Evolutionary conservation across 345 rosid species (phyloP).

Genomic region (Gossypium raimondii): DNA sequence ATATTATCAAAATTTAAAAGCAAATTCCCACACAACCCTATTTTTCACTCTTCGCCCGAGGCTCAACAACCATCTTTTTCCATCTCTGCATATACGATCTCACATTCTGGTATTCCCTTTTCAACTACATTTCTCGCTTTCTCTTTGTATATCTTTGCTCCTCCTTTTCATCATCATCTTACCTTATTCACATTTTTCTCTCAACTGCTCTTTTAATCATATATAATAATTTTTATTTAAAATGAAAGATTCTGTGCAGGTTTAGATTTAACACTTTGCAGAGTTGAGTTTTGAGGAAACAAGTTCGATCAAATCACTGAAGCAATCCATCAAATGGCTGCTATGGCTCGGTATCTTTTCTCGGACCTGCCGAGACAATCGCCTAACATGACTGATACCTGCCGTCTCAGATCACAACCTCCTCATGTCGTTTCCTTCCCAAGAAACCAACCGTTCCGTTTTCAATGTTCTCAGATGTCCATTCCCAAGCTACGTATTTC

Average conservation of each 20-base stretch:
- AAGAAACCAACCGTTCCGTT: slow-evolving; percentile 21
- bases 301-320: neutral
- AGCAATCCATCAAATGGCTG: slow-evolving; percentile 24
- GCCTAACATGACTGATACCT: slow-evolving; percentile 17
- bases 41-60: neutral
- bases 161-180: no score
- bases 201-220: neutral
- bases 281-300: neutral
- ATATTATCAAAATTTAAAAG: no score
- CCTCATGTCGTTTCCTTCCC: slow-evolving; percentile 10
- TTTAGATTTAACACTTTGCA: no score
- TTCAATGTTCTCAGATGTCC: slow-evolving; percentile 23
- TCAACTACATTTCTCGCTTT: neutral
- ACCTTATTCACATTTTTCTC: neutral
- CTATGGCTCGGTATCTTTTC: slow-evolving; percentile 33
- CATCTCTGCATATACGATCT: neutral
- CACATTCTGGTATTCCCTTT: neutral
- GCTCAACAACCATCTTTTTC: neutral
- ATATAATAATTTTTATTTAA: no score
- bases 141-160: neutral
- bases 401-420: slow-evolving; percentile 12
- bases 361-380: slow-evolving; percentile 26
- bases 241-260: no score
- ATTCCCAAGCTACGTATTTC: slow-evolving; percentile 23
- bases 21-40: neutral